Conservation (phyloP, 345 rosid genomes). For the Citrus mangshanensis region DNA sequence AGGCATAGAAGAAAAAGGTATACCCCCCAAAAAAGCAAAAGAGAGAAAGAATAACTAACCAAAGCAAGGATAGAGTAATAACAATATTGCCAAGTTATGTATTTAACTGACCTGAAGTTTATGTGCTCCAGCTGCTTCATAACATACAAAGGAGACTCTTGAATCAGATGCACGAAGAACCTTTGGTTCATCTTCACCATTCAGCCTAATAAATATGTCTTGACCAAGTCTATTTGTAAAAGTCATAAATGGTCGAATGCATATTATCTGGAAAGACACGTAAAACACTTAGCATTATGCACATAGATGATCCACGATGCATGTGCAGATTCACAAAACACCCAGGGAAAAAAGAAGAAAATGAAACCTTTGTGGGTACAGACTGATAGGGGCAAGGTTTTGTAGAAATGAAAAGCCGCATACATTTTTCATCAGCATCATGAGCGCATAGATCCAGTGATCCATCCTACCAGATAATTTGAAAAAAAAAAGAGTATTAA, state of each 20-base stretch:
- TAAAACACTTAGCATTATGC: constrained; percentile 12
- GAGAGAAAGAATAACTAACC: not conserved
- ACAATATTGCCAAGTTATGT: constrained; percentile 8
- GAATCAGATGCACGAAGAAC: constrained; percentile 78
- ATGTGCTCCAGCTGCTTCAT: constrained; percentile 49
- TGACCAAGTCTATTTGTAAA: constrained; percentile 91
- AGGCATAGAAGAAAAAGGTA: not conserved
- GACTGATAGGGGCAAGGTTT: constrained; percentile 81
- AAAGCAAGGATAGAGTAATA: constrained; percentile 1
- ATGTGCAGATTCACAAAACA: not conserved
- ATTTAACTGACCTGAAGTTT: constrained; percentile 71
- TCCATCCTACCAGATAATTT: constrained; percentile 64
- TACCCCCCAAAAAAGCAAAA: not conserved
- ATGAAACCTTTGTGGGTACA: constrained; percentile 79
- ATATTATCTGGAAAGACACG: constrained; percentile 55
- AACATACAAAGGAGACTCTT: constrained; percentile 62
- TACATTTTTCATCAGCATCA: constrained; percentile 67
- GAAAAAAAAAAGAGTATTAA: constrained; percentile 7
- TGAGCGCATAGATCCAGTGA: constrained; percentile 75
- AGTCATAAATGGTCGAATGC: constrained; percentile 88
- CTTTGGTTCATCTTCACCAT: constrained; percentile 74
- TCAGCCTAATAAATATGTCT: constrained; percentile 64
- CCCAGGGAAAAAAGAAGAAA: not conserved
- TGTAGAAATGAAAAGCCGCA: constrained; percentile 78
- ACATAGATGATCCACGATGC: not conserved